Percentiles rank a stretch among this genome's conserved stretches.
Evolutionary conservation across 2,329 filamentous ascomycete genomes (phyloP).

Genomic region (Penicillium expansum): DNA sequence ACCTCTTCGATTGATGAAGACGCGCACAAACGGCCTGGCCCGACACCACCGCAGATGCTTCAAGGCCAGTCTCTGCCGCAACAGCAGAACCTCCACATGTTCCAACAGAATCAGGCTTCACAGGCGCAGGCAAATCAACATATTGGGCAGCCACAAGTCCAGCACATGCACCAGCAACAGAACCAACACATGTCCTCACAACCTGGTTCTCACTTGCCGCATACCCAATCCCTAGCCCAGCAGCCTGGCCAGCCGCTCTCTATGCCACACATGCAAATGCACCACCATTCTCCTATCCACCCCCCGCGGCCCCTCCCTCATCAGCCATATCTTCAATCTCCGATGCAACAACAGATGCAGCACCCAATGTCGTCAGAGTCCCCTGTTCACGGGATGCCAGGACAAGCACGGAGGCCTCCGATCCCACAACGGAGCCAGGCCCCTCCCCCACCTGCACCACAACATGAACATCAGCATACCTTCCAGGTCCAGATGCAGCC

Average conservation of each 20-base stretch:
- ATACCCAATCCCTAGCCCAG: background rate
- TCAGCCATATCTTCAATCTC: slow-evolving; percentile 24
- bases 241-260: slow-evolving; percentile 16
- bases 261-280: slow-evolving; percentile 26
- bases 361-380: slow-evolving; percentile 16
- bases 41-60: slow-evolving; percentile 22
- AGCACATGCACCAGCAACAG: slow-evolving; percentile 10
- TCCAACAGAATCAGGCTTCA: slow-evolving; percentile 8
- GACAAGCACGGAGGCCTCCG: slow-evolving; percentile 9
- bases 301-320: slow-evolving; percentile 15
- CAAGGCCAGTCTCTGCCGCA: slow-evolving; percentile 11
- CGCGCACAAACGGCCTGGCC: slow-evolving; percentile 16
- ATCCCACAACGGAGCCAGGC: slow-evolving; percentile 16
- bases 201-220: slow-evolving; percentile 1
- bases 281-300: slow-evolving; percentile 21
- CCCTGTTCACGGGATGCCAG: slow-evolving; percentile 12
- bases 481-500: slow-evolving; percentile 27
- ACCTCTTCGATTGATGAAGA: slow-evolving; percentile 14
- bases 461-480: slow-evolving; percentile 27
- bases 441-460: slow-evolving; percentile 24
- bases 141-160: slow-evolving; percentile 10
- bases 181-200: slow-evolving; percentile 15
- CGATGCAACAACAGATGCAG: slow-evolving; percentile 22
- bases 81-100: slow-evolving; percentile 16
- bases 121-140: slow-evolving; percentile 15